phyloP scores from a whole-genome alignment of 129 eudicot genomes.

The Escallonia rubra region DNA sequence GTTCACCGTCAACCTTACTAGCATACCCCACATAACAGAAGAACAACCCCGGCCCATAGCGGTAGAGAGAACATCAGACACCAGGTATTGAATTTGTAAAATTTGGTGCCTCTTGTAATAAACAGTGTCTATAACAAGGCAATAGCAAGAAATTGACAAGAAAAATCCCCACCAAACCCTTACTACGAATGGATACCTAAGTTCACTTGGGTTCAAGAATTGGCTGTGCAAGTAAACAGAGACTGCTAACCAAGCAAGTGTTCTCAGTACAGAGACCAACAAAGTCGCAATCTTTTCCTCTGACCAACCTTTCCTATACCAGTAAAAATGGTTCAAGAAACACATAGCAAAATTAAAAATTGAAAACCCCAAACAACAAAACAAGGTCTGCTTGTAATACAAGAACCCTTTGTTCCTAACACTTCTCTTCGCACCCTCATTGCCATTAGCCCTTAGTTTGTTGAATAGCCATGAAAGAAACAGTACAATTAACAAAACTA shows the following conservation, averaged over 20 bases:
- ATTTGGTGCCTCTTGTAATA: too few relatives aligned
- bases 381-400: constrained; percentile 33
- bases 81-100: constrained; percentile 32
- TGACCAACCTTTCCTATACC: constrained; percentile 51
- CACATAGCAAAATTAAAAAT: constrained; percentile 44
- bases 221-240: constrained; percentile 38
- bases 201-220: constrained; percentile 16
- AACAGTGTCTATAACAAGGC: too few relatives aligned
- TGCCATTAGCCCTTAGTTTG: constrained; percentile 7
- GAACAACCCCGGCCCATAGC: constrained; percentile 25
- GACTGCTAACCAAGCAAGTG: constrained; percentile 49
- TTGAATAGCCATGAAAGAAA: constrained; percentile 30
- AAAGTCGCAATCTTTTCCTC: constrained; percentile 38
- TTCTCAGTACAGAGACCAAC: constrained; percentile 28
- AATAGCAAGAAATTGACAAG: too few relatives aligned
- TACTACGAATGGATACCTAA: constrained; percentile 40
- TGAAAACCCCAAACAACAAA: constrained; percentile 38
- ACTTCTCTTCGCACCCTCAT: constrained; percentile 20
- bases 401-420: constrained; percentile 9
- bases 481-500: constrained; percentile 34
- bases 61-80: constrained; percentile 44
- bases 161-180: constrained; percentile 66
- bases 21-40: constrained; percentile 46
- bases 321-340: constrained; percentile 41
- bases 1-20: constrained; percentile 27